Percentiles rank a stretch among this genome's conserved stretches.
Conservation (phyloP, 495 filamentous ascomycete species). For the Penicillium lividum region DNA sequence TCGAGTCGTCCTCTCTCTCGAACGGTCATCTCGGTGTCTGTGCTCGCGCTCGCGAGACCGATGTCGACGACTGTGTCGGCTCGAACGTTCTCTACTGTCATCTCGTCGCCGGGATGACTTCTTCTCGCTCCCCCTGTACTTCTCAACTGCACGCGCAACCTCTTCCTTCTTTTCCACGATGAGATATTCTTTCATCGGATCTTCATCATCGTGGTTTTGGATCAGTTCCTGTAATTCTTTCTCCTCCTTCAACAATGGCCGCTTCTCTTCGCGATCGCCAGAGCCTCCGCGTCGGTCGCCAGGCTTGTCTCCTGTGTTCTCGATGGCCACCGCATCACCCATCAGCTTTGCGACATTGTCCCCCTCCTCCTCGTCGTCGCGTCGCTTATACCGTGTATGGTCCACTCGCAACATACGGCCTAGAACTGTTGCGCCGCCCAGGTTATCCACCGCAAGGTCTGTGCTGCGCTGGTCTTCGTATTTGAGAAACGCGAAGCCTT, state of each 20-base stretch:
- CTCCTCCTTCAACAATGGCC: constrained; percentile 65
- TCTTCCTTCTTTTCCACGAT: constrained; percentile 89
- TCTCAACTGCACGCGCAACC: constrained; percentile 67
- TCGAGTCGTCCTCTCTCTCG: constrained; percentile 31
- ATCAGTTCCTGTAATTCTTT: constrained; percentile 74
- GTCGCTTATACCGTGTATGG: constrained; percentile 85
- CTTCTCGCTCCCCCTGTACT: constrained; percentile 46
- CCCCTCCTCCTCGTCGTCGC: constrained; percentile 79
- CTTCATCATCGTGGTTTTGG: constrained; percentile 84
- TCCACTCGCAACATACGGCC: constrained; percentile 84
- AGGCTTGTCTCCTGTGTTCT: constrained; percentile 34
- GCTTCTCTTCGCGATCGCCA: constrained; percentile 37
- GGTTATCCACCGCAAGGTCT: constrained; percentile 92
- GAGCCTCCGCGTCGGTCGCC: constrained; percentile 31
- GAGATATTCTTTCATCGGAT: constrained; percentile 93
- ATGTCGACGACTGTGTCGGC: constrained; percentile 60
- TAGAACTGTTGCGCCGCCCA: constrained; percentile 81
- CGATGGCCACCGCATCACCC: constrained; percentile 30
- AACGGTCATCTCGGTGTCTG: constrained; percentile 37
- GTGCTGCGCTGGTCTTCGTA: constrained; percentile 98
- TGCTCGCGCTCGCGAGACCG: constrained; percentile 40
- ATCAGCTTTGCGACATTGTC: constrained; percentile 51
- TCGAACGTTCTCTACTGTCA: constrained; percentile 40
- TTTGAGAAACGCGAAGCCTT: constrained; percentile 93
- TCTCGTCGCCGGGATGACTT: constrained; percentile 39